A percentile compares a stretch with the other conserved stretches of the same genome.
Evolutionary conservation across 352 stramenopile species (phyloP).

Genomic region (Globisporangium emineosum): DNA sequence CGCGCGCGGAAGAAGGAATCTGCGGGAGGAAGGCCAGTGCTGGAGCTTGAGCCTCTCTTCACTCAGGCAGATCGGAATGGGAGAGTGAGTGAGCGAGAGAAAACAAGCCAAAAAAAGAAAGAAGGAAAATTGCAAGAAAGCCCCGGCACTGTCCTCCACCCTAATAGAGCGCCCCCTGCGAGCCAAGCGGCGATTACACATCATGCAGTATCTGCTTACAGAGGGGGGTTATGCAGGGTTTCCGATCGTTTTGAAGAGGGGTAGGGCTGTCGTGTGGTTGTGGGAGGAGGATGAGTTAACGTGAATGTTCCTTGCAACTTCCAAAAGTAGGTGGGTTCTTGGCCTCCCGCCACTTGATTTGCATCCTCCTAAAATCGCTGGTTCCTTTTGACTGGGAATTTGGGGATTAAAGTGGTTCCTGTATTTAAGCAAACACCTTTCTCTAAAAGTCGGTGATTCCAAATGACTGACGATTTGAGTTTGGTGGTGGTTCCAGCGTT

Average conservation of each 20-base stretch:
- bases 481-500: no score
- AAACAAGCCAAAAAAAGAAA: slow-evolving; percentile 11
- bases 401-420: no score
- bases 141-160: not conserved
- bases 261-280: not conserved
- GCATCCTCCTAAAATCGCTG: no score
- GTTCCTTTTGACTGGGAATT: no score
- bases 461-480: no score
- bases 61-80: not conserved
- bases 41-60: no score
- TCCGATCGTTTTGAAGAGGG: not conserved
- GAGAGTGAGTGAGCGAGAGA: slow-evolving; percentile 8
- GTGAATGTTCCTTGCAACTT: slow-evolving; percentile 11
- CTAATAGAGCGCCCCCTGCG: not conserved
- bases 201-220: not conserved
- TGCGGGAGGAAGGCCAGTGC: slow-evolving; percentile 3
- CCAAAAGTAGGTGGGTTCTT: no score
- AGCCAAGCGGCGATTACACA: not conserved
- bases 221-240: not conserved
- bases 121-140: not conserved
- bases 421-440: no score
- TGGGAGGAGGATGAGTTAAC: slow-evolving; percentile 15
- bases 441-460: no score
- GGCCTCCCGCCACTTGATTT: no score
- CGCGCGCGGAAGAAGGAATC: not conserved